Conservation (phyloP, 305 asterid species). For the Rubia peregrina region DNA sequence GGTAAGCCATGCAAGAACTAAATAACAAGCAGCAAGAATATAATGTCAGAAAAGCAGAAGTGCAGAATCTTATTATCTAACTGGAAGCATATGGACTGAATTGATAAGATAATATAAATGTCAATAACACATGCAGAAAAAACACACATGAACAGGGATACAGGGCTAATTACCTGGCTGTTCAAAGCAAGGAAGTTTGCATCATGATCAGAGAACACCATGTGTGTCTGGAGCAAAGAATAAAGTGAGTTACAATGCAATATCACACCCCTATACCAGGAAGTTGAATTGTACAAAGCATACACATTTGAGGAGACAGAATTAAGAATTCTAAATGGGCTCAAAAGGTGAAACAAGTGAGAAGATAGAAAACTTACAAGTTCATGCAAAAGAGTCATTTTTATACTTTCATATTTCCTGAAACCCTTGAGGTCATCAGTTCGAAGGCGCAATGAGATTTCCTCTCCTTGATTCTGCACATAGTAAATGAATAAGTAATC, state of each 20-base stretch:
- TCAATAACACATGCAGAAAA: background rate
- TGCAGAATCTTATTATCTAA: background rate
- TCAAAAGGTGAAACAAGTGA: slow-evolving; percentile 1
- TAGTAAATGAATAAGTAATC: slow-evolving; percentile 19
- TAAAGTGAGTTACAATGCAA: slow-evolving; percentile 8
- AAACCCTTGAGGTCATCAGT: slow-evolving; percentile 96
- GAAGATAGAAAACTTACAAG: slow-evolving; percentile 39
- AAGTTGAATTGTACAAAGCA: background rate
- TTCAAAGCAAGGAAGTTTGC: slow-evolving; percentile 66
- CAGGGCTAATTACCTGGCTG: slow-evolving; percentile 45
- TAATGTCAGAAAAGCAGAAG: background rate
- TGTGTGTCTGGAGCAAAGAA: slow-evolving; percentile 65
- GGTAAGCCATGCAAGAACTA: background rate
- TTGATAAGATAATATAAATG: background rate
- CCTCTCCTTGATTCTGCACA: slow-evolving; percentile 83
- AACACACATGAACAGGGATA: background rate
- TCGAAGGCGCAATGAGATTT: slow-evolving; percentile 89
- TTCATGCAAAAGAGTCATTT: slow-evolving; percentile 89
- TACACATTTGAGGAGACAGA: background rate
- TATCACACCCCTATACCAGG: background rate
- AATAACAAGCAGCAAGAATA: background rate
- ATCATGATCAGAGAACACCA: slow-evolving; percentile 88
- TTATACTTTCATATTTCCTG: slow-evolving; percentile 78
- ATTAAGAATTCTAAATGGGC: background rate
- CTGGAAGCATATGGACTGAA: background rate